These are phyloP conservation scores for Sonneratia alba DNA, from an alignment of 345 rosid species.

Conservation along the genomic window DNA sequence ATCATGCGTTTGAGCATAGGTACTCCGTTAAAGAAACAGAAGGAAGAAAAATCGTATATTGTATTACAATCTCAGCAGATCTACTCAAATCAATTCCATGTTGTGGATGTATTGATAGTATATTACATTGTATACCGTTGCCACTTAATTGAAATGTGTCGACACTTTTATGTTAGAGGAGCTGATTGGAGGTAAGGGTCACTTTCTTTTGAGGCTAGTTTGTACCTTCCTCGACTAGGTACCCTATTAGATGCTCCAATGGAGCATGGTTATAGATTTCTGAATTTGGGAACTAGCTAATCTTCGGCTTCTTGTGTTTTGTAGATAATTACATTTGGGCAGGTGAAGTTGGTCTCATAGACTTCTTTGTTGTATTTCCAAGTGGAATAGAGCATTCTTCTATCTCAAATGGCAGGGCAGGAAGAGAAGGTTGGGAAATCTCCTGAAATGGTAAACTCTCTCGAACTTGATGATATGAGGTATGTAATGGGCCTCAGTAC, in stretches of 20 bases:
- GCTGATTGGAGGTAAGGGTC: not conserved
- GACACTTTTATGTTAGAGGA: not conserved
- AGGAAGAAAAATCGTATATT: not conserved
- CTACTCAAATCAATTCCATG: not conserved
- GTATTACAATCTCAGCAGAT: not conserved
- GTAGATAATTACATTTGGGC: not conserved
- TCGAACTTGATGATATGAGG: conserved; percentile 39
- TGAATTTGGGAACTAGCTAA: not conserved
- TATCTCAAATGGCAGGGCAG: not conserved
- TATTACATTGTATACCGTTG: not conserved
- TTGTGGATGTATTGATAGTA: not conserved
- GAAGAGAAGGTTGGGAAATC: conserved; percentile 3
- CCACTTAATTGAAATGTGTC: not conserved
- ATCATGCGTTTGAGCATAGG: not conserved
- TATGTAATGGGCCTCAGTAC: conserved; percentile 58
- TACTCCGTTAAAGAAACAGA: not conserved
- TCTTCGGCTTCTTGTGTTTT: not conserved
- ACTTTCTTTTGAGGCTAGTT: not conserved
- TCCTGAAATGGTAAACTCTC: conserved; percentile 17
- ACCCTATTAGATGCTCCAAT: not conserved
- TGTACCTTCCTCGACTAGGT: not conserved
- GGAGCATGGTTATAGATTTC: not conserved
- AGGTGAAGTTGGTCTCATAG: not conserved
- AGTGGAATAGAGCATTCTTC: not conserved
- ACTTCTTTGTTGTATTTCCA: not conserved